Conservation (phyloP, 148 eudicot genomes). For the Cornus kousa region DNA sequence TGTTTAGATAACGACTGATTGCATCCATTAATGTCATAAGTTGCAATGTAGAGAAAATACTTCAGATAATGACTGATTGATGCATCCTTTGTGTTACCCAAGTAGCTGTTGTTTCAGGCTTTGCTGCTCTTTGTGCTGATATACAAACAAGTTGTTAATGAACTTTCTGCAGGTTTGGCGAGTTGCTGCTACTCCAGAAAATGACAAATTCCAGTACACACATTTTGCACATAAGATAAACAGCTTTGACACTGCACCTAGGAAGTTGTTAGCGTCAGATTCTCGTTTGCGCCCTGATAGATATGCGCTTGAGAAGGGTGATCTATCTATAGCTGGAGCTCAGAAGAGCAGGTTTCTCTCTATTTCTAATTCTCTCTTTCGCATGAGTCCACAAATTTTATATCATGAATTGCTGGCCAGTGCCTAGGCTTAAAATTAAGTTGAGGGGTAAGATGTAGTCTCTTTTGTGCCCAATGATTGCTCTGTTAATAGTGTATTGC, state of each 20-base stretch:
- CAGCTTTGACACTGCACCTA: slow-evolving; percentile 74
- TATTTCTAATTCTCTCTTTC: not conserved
- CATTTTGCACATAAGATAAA: slow-evolving; percentile 71
- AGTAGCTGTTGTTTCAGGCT: not conserved
- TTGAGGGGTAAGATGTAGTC: not conserved
- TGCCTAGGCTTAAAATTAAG: not conserved
- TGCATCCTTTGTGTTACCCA: no score
- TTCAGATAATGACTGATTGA: no score
- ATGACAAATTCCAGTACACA: slow-evolving; percentile 71
- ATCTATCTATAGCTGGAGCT: slow-evolving; percentile 61
- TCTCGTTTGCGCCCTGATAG: slow-evolving; percentile 75
- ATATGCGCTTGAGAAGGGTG: slow-evolving; percentile 74
- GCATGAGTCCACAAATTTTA: not conserved
- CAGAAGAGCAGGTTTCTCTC: slow-evolving; percentile 61
- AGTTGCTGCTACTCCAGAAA: slow-evolving; percentile 51
- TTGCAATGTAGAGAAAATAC: not conserved
- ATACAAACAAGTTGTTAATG: not conserved
- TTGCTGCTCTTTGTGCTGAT: not conserved
- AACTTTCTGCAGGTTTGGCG: slow-evolving; percentile 53
- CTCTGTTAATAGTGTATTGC: not conserved
- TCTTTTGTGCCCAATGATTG: not conserved
- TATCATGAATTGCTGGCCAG: not conserved
- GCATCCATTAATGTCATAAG: no score
- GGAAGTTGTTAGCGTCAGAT: slow-evolving; percentile 65
- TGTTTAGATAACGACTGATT: not conserved